Percentiles rank a stretch among this genome's conserved stretches.
These are phyloP conservation scores for Petunia axillaris DNA, from an alignment of 257 asterid genomes.

Conservation along the genomic window DNA sequence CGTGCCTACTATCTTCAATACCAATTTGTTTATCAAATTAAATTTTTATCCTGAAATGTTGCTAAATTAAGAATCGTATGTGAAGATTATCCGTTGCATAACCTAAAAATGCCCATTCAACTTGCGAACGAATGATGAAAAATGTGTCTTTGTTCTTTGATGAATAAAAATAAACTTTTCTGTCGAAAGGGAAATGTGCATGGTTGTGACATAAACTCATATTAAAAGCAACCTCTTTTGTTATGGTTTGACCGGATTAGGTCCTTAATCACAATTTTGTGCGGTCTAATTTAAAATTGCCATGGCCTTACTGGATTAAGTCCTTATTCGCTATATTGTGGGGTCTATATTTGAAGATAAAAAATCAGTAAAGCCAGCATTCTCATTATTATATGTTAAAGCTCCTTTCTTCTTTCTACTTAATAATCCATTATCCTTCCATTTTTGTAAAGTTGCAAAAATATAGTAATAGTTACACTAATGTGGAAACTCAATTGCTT, in stretches of 20 bases:
- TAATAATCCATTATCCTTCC: conserved; percentile 27
- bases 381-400: conserved; percentile 28
- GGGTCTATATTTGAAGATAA: not conserved
- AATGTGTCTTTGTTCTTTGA: not conserved
- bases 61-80: not conserved
- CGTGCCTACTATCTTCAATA: too few species aligned
- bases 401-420: conserved; percentile 31
- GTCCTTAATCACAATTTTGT: conserved; percentile 23
- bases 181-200: conserved; percentile 26
- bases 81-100: conserved; percentile 47
- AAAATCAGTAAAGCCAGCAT: conserved; percentile 23
- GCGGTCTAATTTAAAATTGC: not conserved
- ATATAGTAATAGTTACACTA: not conserved
- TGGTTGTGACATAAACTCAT: conserved; percentile 32
- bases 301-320: not conserved
- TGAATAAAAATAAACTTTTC: not conserved
- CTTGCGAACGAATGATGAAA: conserved; percentile 32
- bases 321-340: not conserved
- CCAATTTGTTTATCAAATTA: too few species aligned
- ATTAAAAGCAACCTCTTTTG: not conserved
- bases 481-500: not conserved
- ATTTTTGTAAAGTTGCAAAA: conserved; percentile 19
- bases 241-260: conserved; percentile 29
- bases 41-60: not conserved
- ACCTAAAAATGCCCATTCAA: conserved; percentile 9